Conservation (phyloP, 208 protist species). For the Perkinsela sp. region DNA sequence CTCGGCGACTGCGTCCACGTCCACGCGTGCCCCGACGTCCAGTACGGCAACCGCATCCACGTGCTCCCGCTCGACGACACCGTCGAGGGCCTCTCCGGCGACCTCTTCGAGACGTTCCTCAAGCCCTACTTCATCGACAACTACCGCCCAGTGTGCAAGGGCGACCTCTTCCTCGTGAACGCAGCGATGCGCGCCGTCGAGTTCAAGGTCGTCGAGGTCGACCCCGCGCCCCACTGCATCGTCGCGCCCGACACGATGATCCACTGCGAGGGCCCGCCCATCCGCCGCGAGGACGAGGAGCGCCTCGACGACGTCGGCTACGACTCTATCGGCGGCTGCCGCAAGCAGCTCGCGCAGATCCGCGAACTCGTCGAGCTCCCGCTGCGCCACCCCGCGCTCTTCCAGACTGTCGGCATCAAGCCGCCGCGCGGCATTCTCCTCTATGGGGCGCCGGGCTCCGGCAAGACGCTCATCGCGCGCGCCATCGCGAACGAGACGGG, state of each 20-base stretch:
- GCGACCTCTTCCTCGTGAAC: conserved; percentile 84
- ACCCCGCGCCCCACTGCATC: conserved; percentile 89
- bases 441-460: conserved; percentile 93
- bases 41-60: conserved; percentile 93
- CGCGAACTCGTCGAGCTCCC: conserved; percentile 97
- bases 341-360: conserved; percentile 94
- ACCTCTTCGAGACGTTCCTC: conserved; percentile 96
- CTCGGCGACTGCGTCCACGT: conserved; percentile 90
- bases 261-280: conserved; percentile 96
- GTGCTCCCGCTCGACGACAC: conserved; percentile 97
- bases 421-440: conserved; percentile 85
- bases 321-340: conserved; percentile 95
- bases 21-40: conserved; percentile 76
- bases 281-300: conserved; percentile 97
- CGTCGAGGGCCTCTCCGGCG: conserved; percentile 92
- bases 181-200: conserved; percentile 94
- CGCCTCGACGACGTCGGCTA: conserved; percentile 76
- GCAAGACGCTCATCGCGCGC: conserved; percentile 98
- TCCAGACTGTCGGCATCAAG: conserved; percentile 95
- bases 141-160: conserved; percentile 96
- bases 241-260: conserved; percentile 95
- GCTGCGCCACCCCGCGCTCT: conserved; percentile 91
- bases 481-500: conserved; percentile 99
- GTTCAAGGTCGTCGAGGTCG: conserved; percentile 99
- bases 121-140: conserved; percentile 98